Evolutionary conservation across 345 rosid genomes (phyloP), one percentile per base, ranked within the genome.

Genomic region (Acer yangbiense): DNA sequence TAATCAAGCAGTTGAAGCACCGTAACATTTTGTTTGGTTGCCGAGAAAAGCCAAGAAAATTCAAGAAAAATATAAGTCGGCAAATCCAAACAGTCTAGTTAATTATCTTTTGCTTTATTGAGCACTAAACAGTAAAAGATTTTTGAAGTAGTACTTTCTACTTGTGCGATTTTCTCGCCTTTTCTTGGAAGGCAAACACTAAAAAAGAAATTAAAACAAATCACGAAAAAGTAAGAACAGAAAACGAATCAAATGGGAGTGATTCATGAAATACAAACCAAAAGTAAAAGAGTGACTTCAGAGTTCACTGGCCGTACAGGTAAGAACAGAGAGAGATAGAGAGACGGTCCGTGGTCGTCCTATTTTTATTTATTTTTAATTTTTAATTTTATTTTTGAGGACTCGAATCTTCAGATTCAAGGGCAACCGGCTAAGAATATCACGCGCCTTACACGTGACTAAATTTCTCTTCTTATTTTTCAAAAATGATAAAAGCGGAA

Each of bases 151-250:
- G 13, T 43, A n/a, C 46, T 11, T 58, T 72, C 48, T 61, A 3
- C 48, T 18, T 57, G 3, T 35, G 12, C 9, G 17, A 72, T 72
- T 57, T 54, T 20, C 75, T 72, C 32, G 65, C 65, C 50, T 72
- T 72, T 72, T 72, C 75, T 72, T 0, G 65, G n/a, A 39, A 72
- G 20, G 54, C 54, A 57, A 72, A 57, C 75, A 57, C 39, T 48
- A 44, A 14, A 46, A 57, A 7, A 72, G 44, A 29, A 60, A 6
- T 60, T n/a, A 60, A 21, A 60, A 60, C 3, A 61, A 61, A 61
- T 35, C 6, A 35, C 23, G 23, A 21, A 61, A n/a, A 21, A 61
- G 50, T 46, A 46, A 46, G 12, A 46, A 46, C 13, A 46, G 14
- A 46, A 13, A 46, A 10, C 50, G 50, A 46, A 46, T 60, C 64